Evolutionary conservation across 495 filamentous ascomycete genomes (phyloP).

Genomic region (Aspergillus olivimuriae): DNA sequence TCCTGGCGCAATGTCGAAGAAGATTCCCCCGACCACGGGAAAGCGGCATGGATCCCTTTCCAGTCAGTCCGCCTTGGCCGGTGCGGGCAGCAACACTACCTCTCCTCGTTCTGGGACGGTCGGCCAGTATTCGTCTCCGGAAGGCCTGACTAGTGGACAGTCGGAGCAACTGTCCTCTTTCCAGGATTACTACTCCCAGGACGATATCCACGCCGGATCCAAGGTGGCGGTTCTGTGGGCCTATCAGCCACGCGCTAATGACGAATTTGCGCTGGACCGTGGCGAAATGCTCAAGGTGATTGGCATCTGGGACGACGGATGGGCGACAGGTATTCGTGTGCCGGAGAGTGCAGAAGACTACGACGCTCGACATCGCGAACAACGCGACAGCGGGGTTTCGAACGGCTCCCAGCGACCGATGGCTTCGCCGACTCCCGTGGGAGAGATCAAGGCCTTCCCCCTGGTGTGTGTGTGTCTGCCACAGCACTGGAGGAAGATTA

Average conservation of each 20-base stretch:
- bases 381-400: slow-evolving; percentile 91
- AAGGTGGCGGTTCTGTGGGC: slow-evolving; percentile 92
- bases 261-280: slow-evolving; percentile 90
- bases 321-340: slow-evolving; percentile 88
- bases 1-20: slow-evolving; percentile 61
- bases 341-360: slow-evolving; percentile 83
- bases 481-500: slow-evolving; percentile 95
- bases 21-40: slow-evolving; percentile 56
- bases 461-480: slow-evolving; percentile 96
- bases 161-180: slow-evolving; percentile 93
- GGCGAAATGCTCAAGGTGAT: slow-evolving; percentile 99
- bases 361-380: slow-evolving; percentile 65
- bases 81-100: slow-evolving; percentile 58
- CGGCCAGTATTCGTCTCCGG: slow-evolving; percentile 74
- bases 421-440: slow-evolving; percentile 60
- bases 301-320: slow-evolving; percentile 99
- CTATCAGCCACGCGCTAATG: slow-evolving; percentile 85
- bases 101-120: slow-evolving; percentile 70
- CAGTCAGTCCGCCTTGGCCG: slow-evolving; percentile 70
- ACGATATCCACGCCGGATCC: slow-evolving; percentile 90
- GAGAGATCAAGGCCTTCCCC: slow-evolving; percentile 97
- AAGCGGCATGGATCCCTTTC: slow-evolving; percentile 85
- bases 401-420: slow-evolving; percentile 62
- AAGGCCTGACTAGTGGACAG: slow-evolving; percentile 77
- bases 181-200: slow-evolving; percentile 97